Conservation (phyloP, 1,139 yeast species). For the Saccharomyces hybrid region DNA sequence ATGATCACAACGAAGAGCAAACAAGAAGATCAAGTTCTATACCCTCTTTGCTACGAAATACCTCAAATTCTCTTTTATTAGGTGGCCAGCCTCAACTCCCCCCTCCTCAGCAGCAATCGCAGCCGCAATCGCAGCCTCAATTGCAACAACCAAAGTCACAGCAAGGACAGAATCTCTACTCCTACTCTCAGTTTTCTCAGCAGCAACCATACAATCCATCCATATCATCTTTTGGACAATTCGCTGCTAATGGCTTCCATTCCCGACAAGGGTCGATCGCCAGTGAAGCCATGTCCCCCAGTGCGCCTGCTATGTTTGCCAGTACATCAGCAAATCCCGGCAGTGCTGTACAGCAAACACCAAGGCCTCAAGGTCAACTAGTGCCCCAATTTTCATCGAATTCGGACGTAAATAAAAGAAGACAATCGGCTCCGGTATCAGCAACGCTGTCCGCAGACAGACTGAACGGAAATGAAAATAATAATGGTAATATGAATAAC, state of each 20-base stretch:
- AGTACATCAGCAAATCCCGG: constrained; percentile 4
- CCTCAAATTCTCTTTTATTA: constrained; percentile 13
- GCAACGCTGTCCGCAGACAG: neutral
- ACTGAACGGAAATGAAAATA: neutral
- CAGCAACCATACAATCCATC: constrained; percentile 11
- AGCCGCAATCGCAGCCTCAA: constrained; percentile 8
- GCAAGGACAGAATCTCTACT: constrained; percentile 11
- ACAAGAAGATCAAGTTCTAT: constrained; percentile 20
- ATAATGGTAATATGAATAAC: neutral
- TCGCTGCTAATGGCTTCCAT: constrained; percentile 20
- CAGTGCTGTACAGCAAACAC: constrained; percentile 2
- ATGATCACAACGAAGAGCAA: constrained; percentile 17
- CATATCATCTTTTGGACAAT: constrained; percentile 20
- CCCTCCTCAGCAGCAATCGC: constrained; percentile 16
- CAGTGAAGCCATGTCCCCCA: constrained; percentile 29
- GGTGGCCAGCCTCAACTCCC: constrained; percentile 17
- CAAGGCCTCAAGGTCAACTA: neutral
- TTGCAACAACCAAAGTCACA: constrained; percentile 7
- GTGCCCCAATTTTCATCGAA: constrained; percentile 4
- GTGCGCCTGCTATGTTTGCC: constrained; percentile 14
- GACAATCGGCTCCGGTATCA: neutral
- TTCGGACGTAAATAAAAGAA: neutral
- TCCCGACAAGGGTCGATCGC: constrained; percentile 26
- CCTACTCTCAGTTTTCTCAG: constrained; percentile 23
- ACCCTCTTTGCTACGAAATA: constrained; percentile 19